Evolutionary conservation across 1,139 yeast genomes (phyloP).

Genomic region (Zygosaccharomyces pseudobailii): DNA sequence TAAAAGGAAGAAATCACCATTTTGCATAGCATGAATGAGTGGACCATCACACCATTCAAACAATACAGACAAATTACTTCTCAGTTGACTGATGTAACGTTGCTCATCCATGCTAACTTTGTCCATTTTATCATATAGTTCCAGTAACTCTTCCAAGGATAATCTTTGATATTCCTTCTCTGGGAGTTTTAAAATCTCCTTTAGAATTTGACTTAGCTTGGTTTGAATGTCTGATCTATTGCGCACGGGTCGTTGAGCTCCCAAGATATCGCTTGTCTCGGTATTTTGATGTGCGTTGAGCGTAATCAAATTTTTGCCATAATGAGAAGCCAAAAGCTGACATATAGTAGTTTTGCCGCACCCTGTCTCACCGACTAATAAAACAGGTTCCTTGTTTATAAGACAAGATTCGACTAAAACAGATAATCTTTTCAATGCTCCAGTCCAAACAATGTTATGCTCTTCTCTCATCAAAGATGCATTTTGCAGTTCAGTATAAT

Average conservation of each 20-base stretch:
- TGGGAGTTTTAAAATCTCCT: constrained; percentile 30
- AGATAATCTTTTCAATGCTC: constrained; percentile 80
- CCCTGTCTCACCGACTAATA: constrained; percentile 97
- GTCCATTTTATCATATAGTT: constrained; percentile 35
- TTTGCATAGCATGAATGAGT: constrained; percentile 71
- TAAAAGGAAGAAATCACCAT: constrained; percentile 72
- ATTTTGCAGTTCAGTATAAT: constrained; percentile 42
- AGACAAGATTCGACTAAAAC: constrained; percentile 77
- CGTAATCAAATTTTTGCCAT: constrained; percentile 53
- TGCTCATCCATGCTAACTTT: constrained; percentile 22
- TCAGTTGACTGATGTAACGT: constrained; percentile 32
- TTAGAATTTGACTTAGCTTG: constrained; percentile 39
- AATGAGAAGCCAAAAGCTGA: constrained; percentile 66
- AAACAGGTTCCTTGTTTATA: constrained; percentile 77
- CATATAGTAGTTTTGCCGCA: constrained; percentile 98
- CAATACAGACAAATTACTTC: constrained; percentile 48
- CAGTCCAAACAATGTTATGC: constrained; percentile 78
- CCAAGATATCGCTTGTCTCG: constrained; percentile 93
- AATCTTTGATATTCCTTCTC: constrained; percentile 6
- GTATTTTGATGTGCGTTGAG: constrained; percentile 97
- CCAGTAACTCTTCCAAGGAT: constrained; percentile 40
- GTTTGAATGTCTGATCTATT: constrained; percentile 61
- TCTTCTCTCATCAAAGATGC: constrained; percentile 34
- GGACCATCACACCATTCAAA: constrained; percentile 99
- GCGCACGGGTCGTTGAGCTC: constrained; percentile 94